phyloP scores from a whole-genome alignment of 1,284 basidiomycete genomes.

The Leccinum griseonigrum region DNA sequence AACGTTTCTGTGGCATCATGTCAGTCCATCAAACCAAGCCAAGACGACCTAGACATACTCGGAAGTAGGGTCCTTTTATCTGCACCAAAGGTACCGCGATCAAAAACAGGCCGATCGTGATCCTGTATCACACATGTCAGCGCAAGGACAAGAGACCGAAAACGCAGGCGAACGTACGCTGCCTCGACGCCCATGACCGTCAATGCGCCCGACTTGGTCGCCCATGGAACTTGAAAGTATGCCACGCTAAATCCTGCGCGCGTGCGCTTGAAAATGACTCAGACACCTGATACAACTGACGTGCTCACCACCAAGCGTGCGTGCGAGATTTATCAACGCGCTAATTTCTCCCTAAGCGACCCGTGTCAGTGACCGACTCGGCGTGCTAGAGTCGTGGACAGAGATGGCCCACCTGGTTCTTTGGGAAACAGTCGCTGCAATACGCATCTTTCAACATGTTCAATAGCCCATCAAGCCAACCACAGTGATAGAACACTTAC shows the following conservation, averaged over 20 bases:
- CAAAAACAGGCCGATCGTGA: slow-evolving; percentile 45
- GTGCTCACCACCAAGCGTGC: slow-evolving; percentile 43
- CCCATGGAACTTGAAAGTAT: slow-evolving; percentile 58
- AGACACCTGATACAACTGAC: background rate
- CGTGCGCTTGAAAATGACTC: background rate
- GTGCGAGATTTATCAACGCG: slow-evolving; percentile 50
- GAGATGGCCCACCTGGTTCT: slow-evolving; percentile 18
- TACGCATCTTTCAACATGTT: slow-evolving; percentile 44
- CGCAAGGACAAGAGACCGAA: background rate
- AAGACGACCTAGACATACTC: slow-evolving; percentile 36
- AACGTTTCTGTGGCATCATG: slow-evolving; percentile 16
- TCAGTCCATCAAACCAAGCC: background rate
- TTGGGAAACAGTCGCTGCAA: slow-evolving; percentile 47
- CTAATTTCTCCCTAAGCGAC: slow-evolving; percentile 47
- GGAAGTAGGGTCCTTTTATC: slow-evolving; percentile 25
- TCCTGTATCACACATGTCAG: slow-evolving; percentile 23
- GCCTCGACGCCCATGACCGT: slow-evolving; percentile 51
- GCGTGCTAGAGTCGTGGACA: background rate
- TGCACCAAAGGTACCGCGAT: slow-evolving; percentile 36
- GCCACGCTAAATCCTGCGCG: slow-evolving; percentile 46
- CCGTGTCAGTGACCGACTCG: background rate
- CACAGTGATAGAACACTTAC: slow-evolving; percentile 32
- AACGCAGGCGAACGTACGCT: slow-evolving; percentile 31
- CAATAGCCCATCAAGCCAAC: background rate
- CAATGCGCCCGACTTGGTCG: slow-evolving; percentile 44